A percentile compares a stretch with the other conserved stretches of the same genome.
Conservation (phyloP, 345 rosid species). For the Lepidium sativum region DNA sequence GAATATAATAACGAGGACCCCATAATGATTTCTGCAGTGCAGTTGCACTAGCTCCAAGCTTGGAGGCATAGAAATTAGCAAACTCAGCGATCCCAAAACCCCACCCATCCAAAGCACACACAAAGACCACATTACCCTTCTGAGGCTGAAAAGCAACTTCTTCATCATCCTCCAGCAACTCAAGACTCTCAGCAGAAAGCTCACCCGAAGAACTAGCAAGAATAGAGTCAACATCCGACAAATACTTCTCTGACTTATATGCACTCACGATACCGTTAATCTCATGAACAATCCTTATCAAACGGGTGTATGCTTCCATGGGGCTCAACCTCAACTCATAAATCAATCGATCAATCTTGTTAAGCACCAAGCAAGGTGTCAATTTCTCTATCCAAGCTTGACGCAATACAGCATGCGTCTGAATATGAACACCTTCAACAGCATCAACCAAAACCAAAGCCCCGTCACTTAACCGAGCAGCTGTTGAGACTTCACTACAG, state of each 20-base stretch:
- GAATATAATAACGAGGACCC: constrained; percentile 79
- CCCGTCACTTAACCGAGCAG: constrained; percentile 88
- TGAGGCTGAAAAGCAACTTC: constrained; percentile 94
- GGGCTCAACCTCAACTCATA: constrained; percentile 76
- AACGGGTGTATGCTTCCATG: constrained; percentile 67
- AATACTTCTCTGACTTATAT: constrained; percentile 75
- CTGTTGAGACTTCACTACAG: constrained; percentile 90
- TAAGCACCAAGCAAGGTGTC: constrained; percentile 87
- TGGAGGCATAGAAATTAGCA: constrained; percentile 71
- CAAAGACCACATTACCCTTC: constrained; percentile 84
- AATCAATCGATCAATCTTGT: constrained; percentile 89
- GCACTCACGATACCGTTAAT: constrained; percentile 83
- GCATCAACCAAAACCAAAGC: constrained; percentile 91
- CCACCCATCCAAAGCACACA: constrained; percentile 92
- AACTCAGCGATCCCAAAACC: constrained; percentile 71
- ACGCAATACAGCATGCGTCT: constrained; percentile 86
- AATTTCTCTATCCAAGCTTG: constrained; percentile 92
- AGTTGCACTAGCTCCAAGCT: constrained; percentile 63
- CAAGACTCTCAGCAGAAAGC: constrained; percentile 47
- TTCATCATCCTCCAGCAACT: constrained; percentile 78
- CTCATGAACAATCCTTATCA: constrained; percentile 88
- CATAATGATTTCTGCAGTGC: constrained; percentile 67
- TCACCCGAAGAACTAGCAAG: constrained; percentile 49
- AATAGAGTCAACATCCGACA: constrained; percentile 87
- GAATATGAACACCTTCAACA: constrained; percentile 90